phyloP scores from a whole-genome alignment of 805 yeast species.

The Saccharomycopsis selenospora region DNA sequence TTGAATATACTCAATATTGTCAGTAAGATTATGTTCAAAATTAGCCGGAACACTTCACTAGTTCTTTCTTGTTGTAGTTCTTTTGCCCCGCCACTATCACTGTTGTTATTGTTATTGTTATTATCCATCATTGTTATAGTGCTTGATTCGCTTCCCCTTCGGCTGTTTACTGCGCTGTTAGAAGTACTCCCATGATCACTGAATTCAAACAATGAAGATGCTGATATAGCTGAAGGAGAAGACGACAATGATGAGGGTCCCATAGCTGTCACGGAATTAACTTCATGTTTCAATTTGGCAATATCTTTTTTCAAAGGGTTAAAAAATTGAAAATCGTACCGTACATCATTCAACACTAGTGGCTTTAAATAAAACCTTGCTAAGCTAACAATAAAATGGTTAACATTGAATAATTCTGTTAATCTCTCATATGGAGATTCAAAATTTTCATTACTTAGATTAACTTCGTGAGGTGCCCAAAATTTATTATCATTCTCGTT shows the following conservation, averaged over 20 bases:
- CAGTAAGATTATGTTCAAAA: slow-evolving; percentile 1
- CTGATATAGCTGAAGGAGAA: too few species aligned
- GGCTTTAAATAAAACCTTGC: slow-evolving; percentile 96
- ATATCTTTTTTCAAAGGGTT: slow-evolving; percentile 33
- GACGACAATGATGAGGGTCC: too few species aligned
- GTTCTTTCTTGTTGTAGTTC: neutral
- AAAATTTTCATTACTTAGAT: slow-evolving; percentile 31
- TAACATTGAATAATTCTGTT: slow-evolving; percentile 90
- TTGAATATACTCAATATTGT: neutral
- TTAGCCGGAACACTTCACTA: neutral
- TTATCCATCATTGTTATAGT: slow-evolving; percentile 13
- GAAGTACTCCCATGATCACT: slow-evolving; percentile 2
- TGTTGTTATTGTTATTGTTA: neutral
- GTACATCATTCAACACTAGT: slow-evolving; percentile 71
- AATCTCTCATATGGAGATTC: slow-evolving; percentile 78
- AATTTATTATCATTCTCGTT: slow-evolving; percentile 23
- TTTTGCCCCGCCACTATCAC: neutral
- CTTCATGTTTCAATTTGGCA: slow-evolving; percentile 28
- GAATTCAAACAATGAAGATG: too few species aligned
- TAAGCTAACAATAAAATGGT: slow-evolving; percentile 82
- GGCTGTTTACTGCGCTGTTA: slow-evolving; percentile 20
- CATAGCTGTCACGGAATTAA: slow-evolving; percentile 5
- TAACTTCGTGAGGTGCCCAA: slow-evolving; percentile 41
- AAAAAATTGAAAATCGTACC: slow-evolving; percentile 47
- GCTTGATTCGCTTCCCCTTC: slow-evolving; percentile 29